A percentile compares a stretch with the other conserved stretches of the same genome.
Evolutionary conservation across 805 yeast species (phyloP).

Genomic region (Saccharomyces jurei): DNA sequence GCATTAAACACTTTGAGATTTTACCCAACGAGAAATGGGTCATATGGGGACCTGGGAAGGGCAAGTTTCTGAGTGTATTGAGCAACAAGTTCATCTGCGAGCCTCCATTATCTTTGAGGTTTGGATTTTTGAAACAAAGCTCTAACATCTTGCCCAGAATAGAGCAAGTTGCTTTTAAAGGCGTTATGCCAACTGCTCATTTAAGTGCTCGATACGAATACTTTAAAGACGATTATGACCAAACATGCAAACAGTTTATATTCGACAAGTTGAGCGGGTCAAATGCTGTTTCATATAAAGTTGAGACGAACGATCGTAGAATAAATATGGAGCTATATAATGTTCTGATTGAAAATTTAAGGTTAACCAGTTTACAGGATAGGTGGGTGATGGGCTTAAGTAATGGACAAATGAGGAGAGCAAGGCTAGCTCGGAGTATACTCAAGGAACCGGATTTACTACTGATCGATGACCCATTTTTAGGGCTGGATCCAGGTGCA

Average conservation of each 20-base stretch:
- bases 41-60: constrained; percentile 31
- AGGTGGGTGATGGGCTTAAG: constrained; percentile 83
- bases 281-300: constrained; percentile 35
- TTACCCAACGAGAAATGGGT: constrained; percentile 35
- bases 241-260: constrained; percentile 53
- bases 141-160: constrained; percentile 9
- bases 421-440: constrained; percentile 72
- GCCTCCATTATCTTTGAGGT: constrained; percentile 20
- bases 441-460: constrained; percentile 56
- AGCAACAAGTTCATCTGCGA: constrained; percentile 22
- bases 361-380: constrained; percentile 47
- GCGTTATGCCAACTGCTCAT: constrained; percentile 52
- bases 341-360: constrained; percentile 41
- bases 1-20: constrained; percentile 18
- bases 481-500: constrained; percentile 81
- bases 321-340: constrained; percentile 34
- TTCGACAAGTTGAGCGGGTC: constrained; percentile 41
- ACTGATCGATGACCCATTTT: constrained; percentile 82
- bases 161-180: constrained; percentile 38
- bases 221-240: constrained; percentile 77
- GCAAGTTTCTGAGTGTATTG: constrained; percentile 21
- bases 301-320: constrained; percentile 19
- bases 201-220: constrained; percentile 84
- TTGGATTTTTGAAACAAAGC: constrained; percentile 3
- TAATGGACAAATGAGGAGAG: constrained; percentile 90